A percentile compares a stretch with the other conserved stretches of the same genome.
These are phyloP conservation scores for Diaporthe destruens DNA, from an alignment of 2,329 filamentous ascomycete genomes.

Conservation along the genomic window DNA sequence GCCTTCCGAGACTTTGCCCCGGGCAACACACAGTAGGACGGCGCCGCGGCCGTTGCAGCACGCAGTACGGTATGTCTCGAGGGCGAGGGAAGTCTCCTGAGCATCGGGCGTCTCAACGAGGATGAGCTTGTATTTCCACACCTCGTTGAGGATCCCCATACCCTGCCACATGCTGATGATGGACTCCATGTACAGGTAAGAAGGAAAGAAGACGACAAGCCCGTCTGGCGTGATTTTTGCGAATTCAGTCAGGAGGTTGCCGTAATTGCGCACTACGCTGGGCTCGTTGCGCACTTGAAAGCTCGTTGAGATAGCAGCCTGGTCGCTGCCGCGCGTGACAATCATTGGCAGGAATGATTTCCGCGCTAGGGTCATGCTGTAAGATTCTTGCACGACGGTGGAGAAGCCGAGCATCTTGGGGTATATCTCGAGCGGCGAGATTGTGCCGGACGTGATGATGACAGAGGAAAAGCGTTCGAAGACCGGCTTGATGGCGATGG, in stretches of 20 bases:
- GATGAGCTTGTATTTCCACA: slow-evolving; percentile 99
- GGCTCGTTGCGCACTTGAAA: slow-evolving; percentile 97
- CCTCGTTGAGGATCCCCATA: slow-evolving; percentile 96
- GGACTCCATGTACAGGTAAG: slow-evolving; percentile 98
- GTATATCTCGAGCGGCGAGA: slow-evolving; percentile 98
- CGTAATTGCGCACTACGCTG: slow-evolving; percentile 97
- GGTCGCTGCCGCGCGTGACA: slow-evolving; percentile 93
- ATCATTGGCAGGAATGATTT: slow-evolving; percentile 98
- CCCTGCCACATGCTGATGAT: slow-evolving; percentile 99
- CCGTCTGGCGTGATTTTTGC: slow-evolving; percentile 96
- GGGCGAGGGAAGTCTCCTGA: slow-evolving; percentile 93
- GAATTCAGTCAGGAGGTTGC: slow-evolving; percentile 92
- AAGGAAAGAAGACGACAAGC: slow-evolving; percentile 99
- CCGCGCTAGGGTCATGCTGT: slow-evolving; percentile 94
- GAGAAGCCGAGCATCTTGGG: slow-evolving; percentile 97
- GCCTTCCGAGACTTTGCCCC: slow-evolving; percentile 96
- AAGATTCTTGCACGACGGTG: slow-evolving; percentile 95
- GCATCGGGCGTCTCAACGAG: slow-evolving; percentile 97
- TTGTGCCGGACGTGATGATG: slow-evolving; percentile 97
- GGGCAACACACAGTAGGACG: slow-evolving; percentile 92
- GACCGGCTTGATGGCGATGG: slow-evolving; percentile 97
- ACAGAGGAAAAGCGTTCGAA: slow-evolving; percentile 98
- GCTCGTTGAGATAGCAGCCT: slow-evolving; percentile 90
- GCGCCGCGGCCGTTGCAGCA: slow-evolving; percentile 97
- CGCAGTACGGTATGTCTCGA: slow-evolving; percentile 97